phyloP scores from a whole-genome alignment of 352 stramenopile species.

The Phytophthora idaei region DNA sequence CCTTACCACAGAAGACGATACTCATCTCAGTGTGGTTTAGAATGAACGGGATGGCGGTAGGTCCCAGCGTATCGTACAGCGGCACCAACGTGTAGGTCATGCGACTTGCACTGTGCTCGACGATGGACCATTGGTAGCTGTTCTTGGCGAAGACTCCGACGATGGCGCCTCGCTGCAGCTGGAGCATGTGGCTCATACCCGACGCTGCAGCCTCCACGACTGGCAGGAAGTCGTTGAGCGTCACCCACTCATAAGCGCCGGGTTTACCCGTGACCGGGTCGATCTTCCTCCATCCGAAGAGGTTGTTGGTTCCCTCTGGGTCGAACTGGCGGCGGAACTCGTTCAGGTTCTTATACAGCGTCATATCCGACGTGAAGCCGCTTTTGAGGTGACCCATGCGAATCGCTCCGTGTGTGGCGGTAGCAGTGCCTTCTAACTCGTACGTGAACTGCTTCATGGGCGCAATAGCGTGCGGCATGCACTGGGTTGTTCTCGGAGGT shows the following conservation, averaged over 20 bases:
- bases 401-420: constrained; percentile 33
- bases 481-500: not conserved
- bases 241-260: constrained; percentile 63
- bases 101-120: constrained; percentile 68
- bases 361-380: constrained; percentile 45
- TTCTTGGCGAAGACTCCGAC: constrained; percentile 81
- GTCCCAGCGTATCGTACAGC: constrained; percentile 82
- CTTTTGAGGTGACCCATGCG: constrained; percentile 27
- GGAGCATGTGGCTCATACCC: constrained; percentile 44
- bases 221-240: constrained; percentile 59
- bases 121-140: constrained; percentile 69
- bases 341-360: constrained; percentile 61
- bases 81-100: constrained; percentile 74
- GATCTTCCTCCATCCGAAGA: constrained; percentile 60
- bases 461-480: not conserved
- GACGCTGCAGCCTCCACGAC: constrained; percentile 49
- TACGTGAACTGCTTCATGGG: constrained; percentile 35
- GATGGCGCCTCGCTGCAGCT: constrained; percentile 48
- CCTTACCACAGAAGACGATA: constrained; percentile 67
- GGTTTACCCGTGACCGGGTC: constrained; percentile 43
- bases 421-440: constrained; percentile 30
- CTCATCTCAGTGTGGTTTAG: constrained; percentile 80
- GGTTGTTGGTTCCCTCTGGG: constrained; percentile 50
- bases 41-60: constrained; percentile 70
- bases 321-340: constrained; percentile 44